Base-by-base conservation (phyloP, 2,329 filamentous ascomycete species). In the Verticillium albo-atrum region DNA sequence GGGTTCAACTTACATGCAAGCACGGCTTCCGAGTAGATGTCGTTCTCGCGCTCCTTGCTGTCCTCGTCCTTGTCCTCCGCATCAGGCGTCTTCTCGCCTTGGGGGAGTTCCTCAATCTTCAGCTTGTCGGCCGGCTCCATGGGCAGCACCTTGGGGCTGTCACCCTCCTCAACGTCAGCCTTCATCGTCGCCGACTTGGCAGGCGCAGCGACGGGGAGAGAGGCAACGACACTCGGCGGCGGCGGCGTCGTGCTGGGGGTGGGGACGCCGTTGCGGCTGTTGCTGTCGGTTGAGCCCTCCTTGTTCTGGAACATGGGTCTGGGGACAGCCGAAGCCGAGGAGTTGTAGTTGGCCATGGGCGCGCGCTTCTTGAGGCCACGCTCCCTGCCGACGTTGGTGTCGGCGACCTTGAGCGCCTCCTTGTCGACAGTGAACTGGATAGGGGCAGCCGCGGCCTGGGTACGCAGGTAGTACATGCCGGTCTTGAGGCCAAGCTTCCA, bases 401-500 rank as follows among this genome's bases (percentile, higher is more conserved):
- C 95, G 42, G 86, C 86, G 54, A 97, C 87, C 80, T 92, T 91
- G 68, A 99, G 87, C 59, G 91, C 90, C 77, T 97, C 91, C 77
- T 99, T 94, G 73, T 99, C 95, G 71, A 99, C 95, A 4, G 95
- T 99, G 82, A 99, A 99, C 77, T 99, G 95, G 67, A 99, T 99
- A 58, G 95, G 95, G 54, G 93, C 92, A 20, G 93, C 93, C 35
- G 95, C 95, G 64, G 95, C 95, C 87, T 96, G 95, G 54, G 95
- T 99, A 70, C 95, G 92, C 68, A 99, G 88, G 79, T 99, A 99
- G 88, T 99, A 99, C 95, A 99, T 98, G 81, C 95, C 95, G 35
- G 95, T 99, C 89, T 99, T 99, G 68, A 99, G 86, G 71, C 95
- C 95, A 66, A 98, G 88, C 84, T 98, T 99, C 95, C 95, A 99